Base-by-base conservation (phyloP, 192 early-diverging fungal genomes). In the Pilaira anomala region DNA sequence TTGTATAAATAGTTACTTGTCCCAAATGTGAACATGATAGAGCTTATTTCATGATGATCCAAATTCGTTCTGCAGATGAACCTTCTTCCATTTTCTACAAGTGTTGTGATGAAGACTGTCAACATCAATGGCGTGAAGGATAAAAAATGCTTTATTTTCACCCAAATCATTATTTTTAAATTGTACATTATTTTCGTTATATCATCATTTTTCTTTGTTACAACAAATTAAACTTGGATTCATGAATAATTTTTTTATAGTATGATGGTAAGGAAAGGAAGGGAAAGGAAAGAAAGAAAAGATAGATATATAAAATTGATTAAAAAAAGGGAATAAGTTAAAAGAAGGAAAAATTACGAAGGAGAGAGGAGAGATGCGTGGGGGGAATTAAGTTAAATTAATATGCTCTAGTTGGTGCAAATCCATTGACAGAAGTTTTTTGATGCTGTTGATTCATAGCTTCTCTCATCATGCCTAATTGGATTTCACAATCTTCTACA, bases 31-130 rank as follows among this genome's bases (percentile, higher is more conserved):
- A 83, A 72, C 85, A 90, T 60, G 76, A 78, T 21, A 66, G 80
- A 36, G 87, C 88, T 2, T 91, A 85, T 73, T 97, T 87, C 70
- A 87, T 93, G 86, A 87, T 89, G 72, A 87, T 97, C 44, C 95
- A 97, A 73, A 94, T 91, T 44, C 87, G 95, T 33, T 93, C 92
- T 12, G 93, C 93, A 9, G 96, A 98, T 79, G 96, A 98, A 76
- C 94, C 96, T 16, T 91, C 88, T 83, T 91, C 94, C 13, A 89
- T 86, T 16, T 97, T 97, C 71, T 98, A 87, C 80, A 91, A 87
- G 67, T 93, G 91, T 72, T 86, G 83, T 64, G 87, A 84, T 63
- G 67, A 73, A n/a, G 62, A 80, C 25, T 92, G 91, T 57, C 69
- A 77, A 41, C 63, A 82, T 65, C 83, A 86, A 55, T 92, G 90